Base-by-base conservation (phyloP, 768 basidiomycete genomes). In the Baorangia bicolor region DNA sequence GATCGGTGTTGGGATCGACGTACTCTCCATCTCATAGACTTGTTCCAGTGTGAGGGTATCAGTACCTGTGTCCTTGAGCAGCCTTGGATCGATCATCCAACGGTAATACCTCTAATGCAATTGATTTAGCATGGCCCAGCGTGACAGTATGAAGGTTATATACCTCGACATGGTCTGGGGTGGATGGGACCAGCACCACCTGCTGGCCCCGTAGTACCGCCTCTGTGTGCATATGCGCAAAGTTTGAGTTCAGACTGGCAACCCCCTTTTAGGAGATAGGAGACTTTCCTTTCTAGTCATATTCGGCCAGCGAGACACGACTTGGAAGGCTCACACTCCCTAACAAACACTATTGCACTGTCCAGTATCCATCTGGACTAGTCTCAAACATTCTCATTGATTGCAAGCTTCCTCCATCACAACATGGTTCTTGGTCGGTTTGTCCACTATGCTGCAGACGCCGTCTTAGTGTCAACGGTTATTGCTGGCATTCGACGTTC, bases 11-110 rank as follows among this genome's bases (percentile, higher is more conserved):
- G 33, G n/a, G 39, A 38, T 42, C 13, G 51, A 62, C 80, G 57
- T 63, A 93, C 94, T 76, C 69, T 96, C 94, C 94, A 96, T 96
- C 23, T 87, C 86, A 56, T 87, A 86, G 65, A 95, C 94, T 64
- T 95, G 83, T 56, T 88, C 85, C 8, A 93, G 73, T 9, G 80
- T 82, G 39, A 97, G 77, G 5, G 88, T 87, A 61, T 96, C 93
- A 55, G 90, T 93, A 5, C 93, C 93, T 0, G 93, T 97, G 18
- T 88, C 76, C 46, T 83, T 78, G 39, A 86, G 81, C 51, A 98
- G 75, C 58, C 84, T 84, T 33, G 83, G 81, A 67, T 82, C 79
- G 28, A 81, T 75, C 94, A 98, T 96, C 94, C 94, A 98, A 58
- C 79, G 77, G 67, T 95, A 84, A 65, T 97, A 98, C 64, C 74